A percentile compares a stretch with the other conserved stretches of the same genome.
Evolutionary conservation across 1,284 basidiomycete genomes (phyloP).

Genomic region (Austroboletus niveus): DNA sequence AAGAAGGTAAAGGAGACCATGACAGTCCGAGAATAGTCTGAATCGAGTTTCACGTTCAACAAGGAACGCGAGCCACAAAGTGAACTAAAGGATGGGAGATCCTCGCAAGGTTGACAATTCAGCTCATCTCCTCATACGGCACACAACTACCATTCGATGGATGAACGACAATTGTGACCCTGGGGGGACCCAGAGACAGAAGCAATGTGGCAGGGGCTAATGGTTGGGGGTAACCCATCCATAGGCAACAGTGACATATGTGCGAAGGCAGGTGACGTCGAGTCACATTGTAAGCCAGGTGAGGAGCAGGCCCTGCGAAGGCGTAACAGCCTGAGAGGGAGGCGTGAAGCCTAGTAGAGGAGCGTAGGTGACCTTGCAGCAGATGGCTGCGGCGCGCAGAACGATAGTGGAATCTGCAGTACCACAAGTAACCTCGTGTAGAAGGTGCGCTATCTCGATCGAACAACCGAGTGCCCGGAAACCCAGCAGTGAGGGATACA

Average conservation of each 20-base stretch:
- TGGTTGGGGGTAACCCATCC: background rate
- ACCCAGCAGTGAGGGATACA: background rate
- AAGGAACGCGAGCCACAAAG: slow-evolving; percentile 45
- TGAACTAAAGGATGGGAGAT: slow-evolving; percentile 44
- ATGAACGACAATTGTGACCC: slow-evolving; percentile 2
- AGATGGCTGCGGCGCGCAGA: no score
- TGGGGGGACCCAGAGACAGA: slow-evolving; percentile 9
- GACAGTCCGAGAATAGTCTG: slow-evolving; percentile 56
- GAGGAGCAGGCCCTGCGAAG: no score
- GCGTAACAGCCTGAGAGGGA: no score
- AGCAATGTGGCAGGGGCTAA: slow-evolving; percentile 3
- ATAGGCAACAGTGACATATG: background rate
- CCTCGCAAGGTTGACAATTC: background rate
- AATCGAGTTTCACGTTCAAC: slow-evolving; percentile 47
- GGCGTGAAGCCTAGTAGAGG: no score
- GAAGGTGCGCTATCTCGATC: no score
- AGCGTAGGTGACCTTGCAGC: background rate
- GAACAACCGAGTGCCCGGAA: background rate
- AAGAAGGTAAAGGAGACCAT: slow-evolving; percentile 7
- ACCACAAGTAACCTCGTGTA: slow-evolving; percentile 1
- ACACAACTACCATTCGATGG: background rate
- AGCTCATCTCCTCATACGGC: slow-evolving; percentile 22
- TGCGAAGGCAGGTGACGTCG: background rate
- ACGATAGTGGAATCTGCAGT: background rate
- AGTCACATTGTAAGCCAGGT: no score